Evolutionary conservation across 2,329 filamentous ascomycete species (phyloP).

Genomic region (Trichoderma endophyticum): DNA sequence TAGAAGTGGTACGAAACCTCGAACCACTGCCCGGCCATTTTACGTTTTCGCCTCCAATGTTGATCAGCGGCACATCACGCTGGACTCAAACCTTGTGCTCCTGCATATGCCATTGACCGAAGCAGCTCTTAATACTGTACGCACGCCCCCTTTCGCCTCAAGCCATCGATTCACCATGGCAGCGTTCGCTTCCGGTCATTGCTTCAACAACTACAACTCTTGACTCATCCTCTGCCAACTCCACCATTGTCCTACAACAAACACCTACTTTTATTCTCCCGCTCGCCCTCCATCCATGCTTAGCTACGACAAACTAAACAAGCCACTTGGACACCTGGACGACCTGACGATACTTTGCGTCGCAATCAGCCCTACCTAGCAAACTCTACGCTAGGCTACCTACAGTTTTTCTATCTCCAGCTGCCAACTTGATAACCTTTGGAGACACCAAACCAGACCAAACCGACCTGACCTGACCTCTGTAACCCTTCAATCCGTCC

Average conservation of each 20-base stretch:
- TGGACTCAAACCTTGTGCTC: background rate
- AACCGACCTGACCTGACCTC: background rate
- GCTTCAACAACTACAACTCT: background rate
- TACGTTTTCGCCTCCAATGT: background rate
- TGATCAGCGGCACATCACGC: slow-evolving; percentile 10
- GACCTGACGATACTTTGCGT: background rate
- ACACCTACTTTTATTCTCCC: background rate
- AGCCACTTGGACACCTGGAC: background rate
- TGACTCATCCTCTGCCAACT: background rate
- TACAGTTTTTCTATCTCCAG: background rate
- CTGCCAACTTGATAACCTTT: background rate
- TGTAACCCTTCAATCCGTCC: background rate
- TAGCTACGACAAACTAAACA: background rate
- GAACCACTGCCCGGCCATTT: background rate
- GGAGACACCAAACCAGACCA: background rate
- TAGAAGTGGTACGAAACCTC: background rate
- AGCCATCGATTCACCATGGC: background rate
- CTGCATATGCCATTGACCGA: background rate
- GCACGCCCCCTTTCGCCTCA: background rate
- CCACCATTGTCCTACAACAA: background rate
- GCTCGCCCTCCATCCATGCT: background rate
- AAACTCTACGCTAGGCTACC: background rate
- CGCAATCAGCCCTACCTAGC: background rate
- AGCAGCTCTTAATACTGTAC: background rate
- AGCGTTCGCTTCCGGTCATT: background rate